These are phyloP conservation scores for Geotrichum cucujoidarum DNA, from an alignment of 1,139 yeast genomes.

Conservation along the genomic window DNA sequence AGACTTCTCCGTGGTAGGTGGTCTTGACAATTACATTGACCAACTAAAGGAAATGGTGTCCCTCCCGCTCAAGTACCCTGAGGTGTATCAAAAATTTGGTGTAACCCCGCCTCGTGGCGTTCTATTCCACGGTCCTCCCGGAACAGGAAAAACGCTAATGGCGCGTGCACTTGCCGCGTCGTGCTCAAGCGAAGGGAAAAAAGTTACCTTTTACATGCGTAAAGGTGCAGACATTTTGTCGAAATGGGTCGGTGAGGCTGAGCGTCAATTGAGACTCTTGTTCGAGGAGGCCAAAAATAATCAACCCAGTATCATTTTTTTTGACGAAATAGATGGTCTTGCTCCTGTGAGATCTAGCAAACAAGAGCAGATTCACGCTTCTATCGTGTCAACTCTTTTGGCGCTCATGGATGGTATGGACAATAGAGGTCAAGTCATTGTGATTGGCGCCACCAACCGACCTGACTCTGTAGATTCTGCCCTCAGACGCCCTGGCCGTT, in stretches of 20 bases:
- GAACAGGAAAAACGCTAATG: conserved; percentile 98
- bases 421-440: conserved; percentile 91
- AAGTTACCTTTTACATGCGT: conserved; percentile 95
- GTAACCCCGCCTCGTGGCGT: conserved; percentile 98
- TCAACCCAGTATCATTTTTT: conserved; percentile 92
- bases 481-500: conserved; percentile 92
- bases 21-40: conserved; percentile 81
- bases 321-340: conserved; percentile 96
- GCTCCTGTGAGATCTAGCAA: conserved; percentile 97
- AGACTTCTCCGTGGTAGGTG: conserved; percentile 88
- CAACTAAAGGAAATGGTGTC: conserved; percentile 97
- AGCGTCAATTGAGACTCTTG: conserved; percentile 78
- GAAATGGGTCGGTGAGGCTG: conserved; percentile 99
- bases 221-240: conserved; percentile 97
- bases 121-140: conserved; percentile 97
- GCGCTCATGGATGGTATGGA: conserved; percentile 99
- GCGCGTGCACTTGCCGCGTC: conserved; percentile 96
- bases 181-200: conserved; percentile 72
- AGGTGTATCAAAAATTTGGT: conserved; percentile 80
- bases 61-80: conserved; percentile 88
- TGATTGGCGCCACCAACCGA: conserved; percentile 95
- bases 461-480: conserved; percentile 99
- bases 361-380: conserved; percentile 97
- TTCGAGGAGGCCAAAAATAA: conserved; percentile 96
- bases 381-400: conserved; percentile 87